Base-by-base conservation (phyloP, 2,329 filamentous ascomycete species). In the Colletotrichum ledebouriae region DNA sequence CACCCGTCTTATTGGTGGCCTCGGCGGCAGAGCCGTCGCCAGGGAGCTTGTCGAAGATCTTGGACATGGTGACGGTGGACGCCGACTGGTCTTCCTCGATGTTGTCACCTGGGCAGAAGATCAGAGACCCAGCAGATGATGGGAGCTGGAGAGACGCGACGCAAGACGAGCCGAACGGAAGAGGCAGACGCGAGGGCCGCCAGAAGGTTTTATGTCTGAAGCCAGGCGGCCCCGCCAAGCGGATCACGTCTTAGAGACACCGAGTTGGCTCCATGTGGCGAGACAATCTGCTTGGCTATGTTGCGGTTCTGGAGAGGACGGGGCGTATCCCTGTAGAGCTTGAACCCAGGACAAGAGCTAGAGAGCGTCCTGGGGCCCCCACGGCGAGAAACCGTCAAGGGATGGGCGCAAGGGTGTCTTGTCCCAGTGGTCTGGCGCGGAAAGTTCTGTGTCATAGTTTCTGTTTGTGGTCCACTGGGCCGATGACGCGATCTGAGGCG, bases 391-490 rank as follows among this genome's bases (percentile, higher is more conserved):
- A 52, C 37, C 5, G 12, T 41, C 64, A 58, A 22, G 53, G 53
- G 22, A 55, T 20, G 13, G 34, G 25, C 7, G 7, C 60, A 52
- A 42, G 53, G 65, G 41, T 37, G 47, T 53, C 37, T 50, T n/a
- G 53, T 47, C 39, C 65, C 65, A 59, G 60, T 49, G 66, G 66
- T 17, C 61, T 66, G 55, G 61, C 34, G 46, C 12, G 41, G 44
- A 12, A 46, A 60, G 37, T 22, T 60, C 61, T 69, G 66, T 69
- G 66, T 69, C 66, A 69, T 69, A 66, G 66, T 69, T 65, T 69
- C 66, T 69, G 41, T 60, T 60, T 69, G 49, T 59, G 66, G 66
- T 56, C 61, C 66, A 69, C 66, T 53, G 11, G 29, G n/a, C 66
- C 61, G 66, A 69, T 69, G 66, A 69, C 66, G 66, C 66, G 55